Conservation (phyloP, 2,329 filamentous ascomycete species). For the Aspergillus intermedius region DNA sequence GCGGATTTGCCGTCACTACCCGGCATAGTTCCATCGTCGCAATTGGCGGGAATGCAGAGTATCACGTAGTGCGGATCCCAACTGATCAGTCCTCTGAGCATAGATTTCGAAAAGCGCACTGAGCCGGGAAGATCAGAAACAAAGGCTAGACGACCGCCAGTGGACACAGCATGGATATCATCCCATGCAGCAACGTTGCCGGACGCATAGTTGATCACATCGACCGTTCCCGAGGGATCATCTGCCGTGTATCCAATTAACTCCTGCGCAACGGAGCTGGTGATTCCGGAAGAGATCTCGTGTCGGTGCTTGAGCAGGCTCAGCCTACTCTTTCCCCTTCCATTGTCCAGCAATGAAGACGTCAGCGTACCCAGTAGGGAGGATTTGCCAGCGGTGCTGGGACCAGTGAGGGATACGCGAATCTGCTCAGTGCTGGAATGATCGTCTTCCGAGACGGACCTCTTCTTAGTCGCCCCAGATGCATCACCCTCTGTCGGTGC, state of each 20-base stretch:
- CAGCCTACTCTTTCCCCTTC: slow-evolving; percentile 79
- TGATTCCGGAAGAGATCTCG: slow-evolving; percentile 84
- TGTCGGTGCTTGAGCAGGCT: slow-evolving; percentile 88
- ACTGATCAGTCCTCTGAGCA: slow-evolving; percentile 80
- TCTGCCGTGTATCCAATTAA: slow-evolving; percentile 68
- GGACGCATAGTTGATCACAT: slow-evolving; percentile 70
- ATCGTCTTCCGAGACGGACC: slow-evolving; percentile 14
- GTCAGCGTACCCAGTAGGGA: slow-evolving; percentile 82
- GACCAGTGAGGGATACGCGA: slow-evolving; percentile 78
- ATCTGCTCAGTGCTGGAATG: slow-evolving; percentile 63
- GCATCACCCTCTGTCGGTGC: slow-evolving; percentile 7
- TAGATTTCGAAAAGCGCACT: slow-evolving; percentile 80
- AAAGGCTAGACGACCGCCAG: slow-evolving; percentile 69
- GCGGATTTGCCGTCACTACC: slow-evolving; percentile 11
- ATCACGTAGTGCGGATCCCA: slow-evolving; percentile 95
- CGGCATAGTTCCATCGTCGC: slow-evolving; percentile 44
- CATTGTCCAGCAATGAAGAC: slow-evolving; percentile 84
- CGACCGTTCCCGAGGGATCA: slow-evolving; percentile 38
- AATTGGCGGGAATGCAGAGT: slow-evolving; percentile 78
- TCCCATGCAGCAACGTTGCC: slow-evolving; percentile 88
- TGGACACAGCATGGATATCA: slow-evolving; percentile 78
- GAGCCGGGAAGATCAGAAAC: slow-evolving; percentile 89
- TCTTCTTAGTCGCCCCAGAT: slow-evolving; percentile 3
- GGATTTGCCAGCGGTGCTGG: slow-evolving; percentile 88
- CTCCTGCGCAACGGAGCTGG: slow-evolving; percentile 91